Base-by-base conservation (phyloP, 2,329 filamentous ascomycete genomes). In the Fusarium nodosum region DNA sequence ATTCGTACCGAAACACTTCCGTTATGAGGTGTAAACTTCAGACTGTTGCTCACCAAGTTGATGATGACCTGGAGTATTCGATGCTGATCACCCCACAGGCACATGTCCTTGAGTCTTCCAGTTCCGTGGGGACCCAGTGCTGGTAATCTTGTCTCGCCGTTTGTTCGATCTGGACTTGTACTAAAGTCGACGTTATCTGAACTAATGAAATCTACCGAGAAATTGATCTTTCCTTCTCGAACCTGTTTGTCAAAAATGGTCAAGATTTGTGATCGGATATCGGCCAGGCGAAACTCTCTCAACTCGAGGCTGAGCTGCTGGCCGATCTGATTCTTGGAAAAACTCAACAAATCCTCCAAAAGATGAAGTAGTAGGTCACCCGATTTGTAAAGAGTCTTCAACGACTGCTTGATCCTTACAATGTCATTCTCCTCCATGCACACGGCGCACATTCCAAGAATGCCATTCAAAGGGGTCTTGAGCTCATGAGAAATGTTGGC, bases 391-490 rank as follows among this genome's bases (percentile, higher is more conserved):
- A 97, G 90, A 20, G 94, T 93, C 73, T 93, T 92, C 7, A 97
- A 83, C 2, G 92, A 96, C 71, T 94, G 88, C 78, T 94, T 94
- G 68, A 97, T 89, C 69, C 91, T 88, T 33, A 85, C 79, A 16
- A 94, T 82, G 73, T 97, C 93, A 50, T 94, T 90, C 77, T 97
- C 94, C 68, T 94, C 92, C 93, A 97, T 96, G 79, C 93, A 96
- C 1, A 97, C 91, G 0, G 93, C 92, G 72, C 91, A 94, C 91
- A 97, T 96, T 62, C 96, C 96, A 74, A 99, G 85, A 50, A 98
- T 97, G 15, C 95, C 96, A 76, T 98, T 98, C 60, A 98, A 85
- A 0, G 96, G 96, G 2, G 96, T 99, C 77, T 97, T 97, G 36
- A 99, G 85, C 78, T 98, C 88, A 72, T 90, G 88, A 1, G 89